Base-by-base conservation (phyloP, 1,284 basidiomycete species). In the Austroboletus niveus region DNA sequence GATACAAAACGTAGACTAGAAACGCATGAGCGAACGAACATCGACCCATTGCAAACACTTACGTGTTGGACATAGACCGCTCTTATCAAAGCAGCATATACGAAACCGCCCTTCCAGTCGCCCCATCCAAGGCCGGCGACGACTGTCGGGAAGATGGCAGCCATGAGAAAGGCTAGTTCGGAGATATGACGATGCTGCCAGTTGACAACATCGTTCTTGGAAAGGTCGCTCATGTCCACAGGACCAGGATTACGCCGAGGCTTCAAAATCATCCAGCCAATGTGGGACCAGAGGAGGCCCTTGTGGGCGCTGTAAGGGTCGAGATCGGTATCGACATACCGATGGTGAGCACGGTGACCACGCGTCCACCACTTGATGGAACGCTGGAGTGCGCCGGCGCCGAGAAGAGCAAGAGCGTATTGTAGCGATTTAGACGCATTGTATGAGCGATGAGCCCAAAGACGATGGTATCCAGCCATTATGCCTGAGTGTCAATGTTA, bases 311-410 rank as follows among this genome's bases (percentile, higher is more conserved):
- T 89, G 76, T 96, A 97, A 1, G 93, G 94, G 74, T 96, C 93
- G 55, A 97, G 87, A 53, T 94, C 89, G 62, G 94, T 96, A 74
- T 97, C 94, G 66, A 93, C 96, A 76, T 96, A 95, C 47, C 92
- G 82, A 70, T 95, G 93, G 73, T 96, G 92, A 9, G 94, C 92
- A 56, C 94, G 87, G 76, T 96, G 93, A 53, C 91, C 92, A 44
- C 93, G 82, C n/a, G 85, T 85, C 94, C 94, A 96, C 94, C 93
- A 96, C 68, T 87, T 87, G 72, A 95, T 93, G 17, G 92, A 92
- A 24, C 94, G 93, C 65, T 96, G 82, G 32, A 93, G 89, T 11
- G 94, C 90, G 50, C 92, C 93, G 2, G 90, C 85, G 49, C 93
- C 94, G 11, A 85, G 80, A 20, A 87, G 60, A 9, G 90, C 88